Evolutionary conservation across 108 stramenopile species (phyloP), one percentile per base, ranked within the genome.

Genomic region (Epipyxis sp.): DNA sequence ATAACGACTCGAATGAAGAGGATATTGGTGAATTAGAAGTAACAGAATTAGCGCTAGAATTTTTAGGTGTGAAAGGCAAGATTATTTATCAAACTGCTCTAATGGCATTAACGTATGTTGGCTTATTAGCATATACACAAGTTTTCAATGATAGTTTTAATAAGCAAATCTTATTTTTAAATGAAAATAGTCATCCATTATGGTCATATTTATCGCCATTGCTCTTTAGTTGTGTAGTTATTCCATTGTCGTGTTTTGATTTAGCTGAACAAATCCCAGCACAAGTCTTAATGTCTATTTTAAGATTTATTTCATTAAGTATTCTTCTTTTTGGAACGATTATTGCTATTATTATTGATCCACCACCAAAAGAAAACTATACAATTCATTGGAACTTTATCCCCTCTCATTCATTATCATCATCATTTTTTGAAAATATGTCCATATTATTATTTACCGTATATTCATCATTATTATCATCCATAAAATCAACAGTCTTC

Each of bases 211-310:
- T 82, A 39, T 76, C 81, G 0, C 71, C 76, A 40, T 0, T 83
- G 20, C 40, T 87, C 29, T 89, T 86, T 76, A 80, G 81, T 32
- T 39, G 42, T 3, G 35, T 89, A 2, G 88, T 87, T 2, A 67
- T 89, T 0, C 88, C 88, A 32, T 59, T 88, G 1, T 84, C 84
- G 3, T 86, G 84, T 45, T 50, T 82, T 61, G 88, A 89, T 44
- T 59, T 89, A 10, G 77, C 78, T n/a, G 88, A 89, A 59, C 88
- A 89, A 76, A 76, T 87, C 20, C 16, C 16, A 20, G 61, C 86
- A 13, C 88, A 89, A 57, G 83, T 82, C 16, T 20, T 82, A 61
- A 84, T 85, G 81, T 76, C 84, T 20, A 32, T 76, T 0, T 59
- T 80, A 1, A 65, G 88, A 27, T 89, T 89, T 62, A 16, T 87